Conservation (phyloP, 2,329 filamentous ascomycete genomes). For the Neonectria coccinea region DNA sequence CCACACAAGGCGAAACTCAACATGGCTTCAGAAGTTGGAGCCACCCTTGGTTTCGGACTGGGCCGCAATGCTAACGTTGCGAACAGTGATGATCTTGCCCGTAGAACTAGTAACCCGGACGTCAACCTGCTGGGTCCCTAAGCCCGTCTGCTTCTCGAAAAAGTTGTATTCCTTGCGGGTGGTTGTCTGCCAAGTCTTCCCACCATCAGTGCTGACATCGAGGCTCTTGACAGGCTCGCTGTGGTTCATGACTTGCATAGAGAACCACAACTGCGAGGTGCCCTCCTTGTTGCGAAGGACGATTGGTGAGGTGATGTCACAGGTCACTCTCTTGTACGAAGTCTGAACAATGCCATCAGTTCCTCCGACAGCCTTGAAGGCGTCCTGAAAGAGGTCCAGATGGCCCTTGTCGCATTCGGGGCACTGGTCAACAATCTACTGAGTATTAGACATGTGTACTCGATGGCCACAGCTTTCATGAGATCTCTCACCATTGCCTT, state of each 20-base stretch:
- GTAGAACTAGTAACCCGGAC: slow-evolving; percentile 66
- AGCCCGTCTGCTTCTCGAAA: slow-evolving; percentile 70
- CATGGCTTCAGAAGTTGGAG: too few relatives aligned
- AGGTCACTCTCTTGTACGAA: slow-evolving; percentile 52
- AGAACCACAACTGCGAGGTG: slow-evolving; percentile 56
- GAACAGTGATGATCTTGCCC: slow-evolving; percentile 64
- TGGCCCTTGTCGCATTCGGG: slow-evolving; percentile 55
- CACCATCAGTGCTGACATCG: slow-evolving; percentile 72
- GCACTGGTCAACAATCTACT: slow-evolving; percentile 58
- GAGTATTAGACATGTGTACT: neutral
- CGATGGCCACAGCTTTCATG: too few relatives aligned
- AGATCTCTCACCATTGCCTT: slow-evolving; percentile 69
- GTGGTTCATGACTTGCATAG: slow-evolving; percentile 71
- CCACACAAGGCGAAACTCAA: too few relatives aligned
- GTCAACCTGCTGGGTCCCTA: slow-evolving; percentile 64
- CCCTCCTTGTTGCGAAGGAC: slow-evolving; percentile 58
- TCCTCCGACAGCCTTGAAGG: slow-evolving; percentile 53
- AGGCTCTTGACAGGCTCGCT: slow-evolving; percentile 67
- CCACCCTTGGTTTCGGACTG: too few relatives aligned
- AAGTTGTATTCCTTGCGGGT: slow-evolving; percentile 68
- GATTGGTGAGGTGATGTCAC: slow-evolving; percentile 56
- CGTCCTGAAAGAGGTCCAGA: slow-evolving; percentile 59
- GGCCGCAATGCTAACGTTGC: slow-evolving; percentile 57
- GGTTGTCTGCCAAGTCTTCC: slow-evolving; percentile 69
- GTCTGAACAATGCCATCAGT: slow-evolving; percentile 52